Conservation (phyloP, 1,284 basidiomycete species). For the Trichosporon coremiiforme region DNA sequence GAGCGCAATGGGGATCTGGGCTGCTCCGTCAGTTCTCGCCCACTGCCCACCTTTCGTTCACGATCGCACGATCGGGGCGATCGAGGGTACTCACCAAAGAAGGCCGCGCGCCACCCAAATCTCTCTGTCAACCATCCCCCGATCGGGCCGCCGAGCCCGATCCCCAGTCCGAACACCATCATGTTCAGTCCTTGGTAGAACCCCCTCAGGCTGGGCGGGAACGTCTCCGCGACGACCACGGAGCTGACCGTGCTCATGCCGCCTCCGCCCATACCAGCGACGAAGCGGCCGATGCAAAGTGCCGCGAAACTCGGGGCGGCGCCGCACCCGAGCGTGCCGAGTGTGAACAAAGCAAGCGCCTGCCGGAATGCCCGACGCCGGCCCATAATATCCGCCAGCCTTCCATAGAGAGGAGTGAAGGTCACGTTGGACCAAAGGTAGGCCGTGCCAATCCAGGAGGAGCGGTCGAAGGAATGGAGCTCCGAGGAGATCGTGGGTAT, state of each 20-base stretch:
- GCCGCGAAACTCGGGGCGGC: conserved; percentile 28
- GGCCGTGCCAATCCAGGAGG: conserved; percentile 44
- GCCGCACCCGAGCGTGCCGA: conserved; percentile 37
- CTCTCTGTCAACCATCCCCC: conserved; percentile 54
- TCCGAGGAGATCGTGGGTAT: conserved; percentile 41
- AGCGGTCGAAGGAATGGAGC: conserved; percentile 36
- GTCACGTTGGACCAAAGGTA: conserved; percentile 43
- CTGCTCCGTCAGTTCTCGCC: conserved; percentile 11
- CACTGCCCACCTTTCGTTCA: no score
- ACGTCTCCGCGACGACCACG: conserved; percentile 52
- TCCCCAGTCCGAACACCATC: conserved; percentile 49
- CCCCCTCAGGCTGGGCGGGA: conserved; percentile 52
- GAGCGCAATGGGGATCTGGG: conserved; percentile 34
- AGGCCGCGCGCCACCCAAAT: conserved; percentile 56
- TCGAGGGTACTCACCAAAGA: conserved; percentile 28
- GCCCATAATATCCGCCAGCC: conserved; percentile 41
- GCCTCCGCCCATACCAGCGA: conserved; percentile 44
- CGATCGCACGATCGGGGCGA: no score
- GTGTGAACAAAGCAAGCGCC: conserved; percentile 37
- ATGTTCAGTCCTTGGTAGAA: conserved; percentile 51
- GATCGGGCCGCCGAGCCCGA: conserved; percentile 54
- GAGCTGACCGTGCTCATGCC: conserved; percentile 46
- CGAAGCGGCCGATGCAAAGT: conserved; percentile 36
- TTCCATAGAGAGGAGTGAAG: conserved; percentile 43
- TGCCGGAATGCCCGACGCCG: conserved; percentile 34